A percentile compares a stretch with the other conserved stretches of the same genome.
phyloP scores from a whole-genome alignment of 177 flowering plant species.

The Vitis hybrid region DNA sequence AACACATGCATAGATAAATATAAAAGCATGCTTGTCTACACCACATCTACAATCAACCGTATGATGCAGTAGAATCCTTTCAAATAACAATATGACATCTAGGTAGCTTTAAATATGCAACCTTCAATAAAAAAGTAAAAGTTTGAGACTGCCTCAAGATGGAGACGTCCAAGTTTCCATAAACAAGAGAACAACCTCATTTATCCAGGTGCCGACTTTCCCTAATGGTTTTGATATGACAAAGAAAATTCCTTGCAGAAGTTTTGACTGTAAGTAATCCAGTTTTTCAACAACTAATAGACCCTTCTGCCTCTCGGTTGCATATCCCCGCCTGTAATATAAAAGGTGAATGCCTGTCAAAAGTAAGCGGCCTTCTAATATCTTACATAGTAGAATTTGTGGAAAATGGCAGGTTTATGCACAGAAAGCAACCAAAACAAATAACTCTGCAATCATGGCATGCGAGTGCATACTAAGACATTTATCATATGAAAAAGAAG shows the following conservation, averaged over 20 bases:
- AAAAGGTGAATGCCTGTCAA: conserved; percentile 12
- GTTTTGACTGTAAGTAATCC: conserved; percentile 87
- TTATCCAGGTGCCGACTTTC: conserved; percentile 64
- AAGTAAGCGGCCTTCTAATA: conserved; percentile 4
- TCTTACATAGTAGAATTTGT: background rate
- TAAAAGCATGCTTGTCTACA: no score
- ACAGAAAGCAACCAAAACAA: no score
- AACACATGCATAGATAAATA: no score
- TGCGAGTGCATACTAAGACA: no score
- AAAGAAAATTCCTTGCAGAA: conserved; percentile 63
- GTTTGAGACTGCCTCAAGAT: background rate
- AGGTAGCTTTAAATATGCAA: no score
- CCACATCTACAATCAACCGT: no score
- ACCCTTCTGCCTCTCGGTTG: conserved; percentile 90
- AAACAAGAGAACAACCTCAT: conserved; percentile 50
- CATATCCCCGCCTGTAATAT: conserved; percentile 78
- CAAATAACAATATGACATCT: no score
- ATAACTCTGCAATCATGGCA: no score
- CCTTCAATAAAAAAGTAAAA: background rate
- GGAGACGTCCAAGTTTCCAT: background rate
- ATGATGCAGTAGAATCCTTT: no score
- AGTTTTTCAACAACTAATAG: conserved; percentile 83
- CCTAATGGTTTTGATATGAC: conserved; percentile 67
- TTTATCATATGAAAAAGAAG: no score
- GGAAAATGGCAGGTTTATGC: no score